phyloP scores from a whole-genome alignment of 2,329 filamentous ascomycete genomes.

The Ophiostoma montium region DNA sequence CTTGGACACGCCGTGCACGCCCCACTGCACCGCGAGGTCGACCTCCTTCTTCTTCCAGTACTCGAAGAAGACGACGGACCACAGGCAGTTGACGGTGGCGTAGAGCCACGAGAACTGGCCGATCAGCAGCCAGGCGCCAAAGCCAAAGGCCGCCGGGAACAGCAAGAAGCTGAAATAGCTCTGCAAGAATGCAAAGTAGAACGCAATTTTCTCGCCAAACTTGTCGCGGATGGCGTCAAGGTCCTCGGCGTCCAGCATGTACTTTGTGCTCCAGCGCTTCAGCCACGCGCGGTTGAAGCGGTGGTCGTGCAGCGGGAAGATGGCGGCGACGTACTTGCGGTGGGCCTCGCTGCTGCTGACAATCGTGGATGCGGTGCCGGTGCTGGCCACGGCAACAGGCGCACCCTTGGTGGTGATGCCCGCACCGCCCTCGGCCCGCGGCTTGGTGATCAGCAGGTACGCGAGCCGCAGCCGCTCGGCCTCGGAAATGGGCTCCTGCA shows the following conservation, averaged over 20 bases:
- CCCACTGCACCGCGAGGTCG: slow-evolving; percentile 60
- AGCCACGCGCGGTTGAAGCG: slow-evolving; percentile 64
- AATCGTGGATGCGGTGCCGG: background rate
- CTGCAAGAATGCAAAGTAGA: slow-evolving; percentile 74
- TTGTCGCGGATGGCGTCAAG: slow-evolving; percentile 57
- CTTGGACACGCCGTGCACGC: slow-evolving; percentile 51
- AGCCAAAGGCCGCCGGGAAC: slow-evolving; percentile 54
- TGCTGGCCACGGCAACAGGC: slow-evolving; percentile 15
- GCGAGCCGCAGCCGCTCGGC: slow-evolving; percentile 80
- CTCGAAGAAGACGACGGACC: slow-evolving; percentile 62
- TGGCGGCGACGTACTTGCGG: slow-evolving; percentile 56
- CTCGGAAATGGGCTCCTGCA: slow-evolving; percentile 65
- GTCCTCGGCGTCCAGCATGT: slow-evolving; percentile 49
- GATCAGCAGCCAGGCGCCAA: slow-evolving; percentile 53
- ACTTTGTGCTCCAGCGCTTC: slow-evolving; percentile 58
- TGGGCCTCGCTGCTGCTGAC: slow-evolving; percentile 26
- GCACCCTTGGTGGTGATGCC: slow-evolving; percentile 42
- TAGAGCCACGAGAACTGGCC: slow-evolving; percentile 59
- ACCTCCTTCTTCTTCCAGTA: slow-evolving; percentile 67
- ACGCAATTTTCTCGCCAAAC: slow-evolving; percentile 56
- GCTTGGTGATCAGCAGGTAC: slow-evolving; percentile 68
- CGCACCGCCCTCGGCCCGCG: slow-evolving; percentile 60
- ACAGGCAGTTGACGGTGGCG: slow-evolving; percentile 50
- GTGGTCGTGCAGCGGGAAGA: slow-evolving; percentile 71
- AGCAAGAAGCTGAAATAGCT: slow-evolving; percentile 58